These are phyloP conservation scores for Salix caprea DNA, from an alignment of 345 rosid genomes.

Conservation along the genomic window DNA sequence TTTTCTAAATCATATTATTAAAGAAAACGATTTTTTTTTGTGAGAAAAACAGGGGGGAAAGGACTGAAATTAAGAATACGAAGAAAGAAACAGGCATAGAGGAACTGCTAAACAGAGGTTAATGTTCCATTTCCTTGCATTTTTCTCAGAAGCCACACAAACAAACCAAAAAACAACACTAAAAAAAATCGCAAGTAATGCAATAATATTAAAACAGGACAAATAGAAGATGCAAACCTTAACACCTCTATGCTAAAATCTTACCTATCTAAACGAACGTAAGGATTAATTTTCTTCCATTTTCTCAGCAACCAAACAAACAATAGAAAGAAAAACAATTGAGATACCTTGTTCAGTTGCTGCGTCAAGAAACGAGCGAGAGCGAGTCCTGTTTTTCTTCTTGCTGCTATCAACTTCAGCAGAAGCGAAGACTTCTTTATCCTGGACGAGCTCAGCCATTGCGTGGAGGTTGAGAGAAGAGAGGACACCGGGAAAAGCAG, in stretches of 20 bases:
- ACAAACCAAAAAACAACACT: not conserved
- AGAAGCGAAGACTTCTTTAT: conserved; percentile 40
- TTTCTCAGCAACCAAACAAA: not conserved
- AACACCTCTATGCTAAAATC: not conserved
- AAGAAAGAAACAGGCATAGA: not conserved
- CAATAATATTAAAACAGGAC: too few species aligned
- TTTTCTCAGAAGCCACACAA: too few species aligned
- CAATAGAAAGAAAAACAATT: not conserved
- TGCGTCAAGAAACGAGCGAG: conserved; percentile 69
- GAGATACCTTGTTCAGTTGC: conserved; percentile 64
- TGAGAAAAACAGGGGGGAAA: not conserved
- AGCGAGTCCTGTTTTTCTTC: conserved; percentile 26
- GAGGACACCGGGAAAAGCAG: conserved; percentile 26
- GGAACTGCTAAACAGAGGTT: not conserved
- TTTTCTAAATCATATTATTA: not conserved
- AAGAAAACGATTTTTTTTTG: not conserved
- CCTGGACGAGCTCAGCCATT: conserved; percentile 64
- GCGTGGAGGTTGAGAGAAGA: conserved; percentile 36
- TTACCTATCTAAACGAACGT: too few species aligned
- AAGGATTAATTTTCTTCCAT: not conserved
- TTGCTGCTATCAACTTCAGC: conserved; percentile 18
- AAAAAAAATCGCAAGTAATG: too few species aligned
- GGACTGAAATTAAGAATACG: not conserved
- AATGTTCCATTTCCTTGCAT: too few species aligned
- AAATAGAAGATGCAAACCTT: not conserved